phyloP scores from a whole-genome alignment of 2,329 filamentous ascomycete species.

The Thelonectria discophora region DNA sequence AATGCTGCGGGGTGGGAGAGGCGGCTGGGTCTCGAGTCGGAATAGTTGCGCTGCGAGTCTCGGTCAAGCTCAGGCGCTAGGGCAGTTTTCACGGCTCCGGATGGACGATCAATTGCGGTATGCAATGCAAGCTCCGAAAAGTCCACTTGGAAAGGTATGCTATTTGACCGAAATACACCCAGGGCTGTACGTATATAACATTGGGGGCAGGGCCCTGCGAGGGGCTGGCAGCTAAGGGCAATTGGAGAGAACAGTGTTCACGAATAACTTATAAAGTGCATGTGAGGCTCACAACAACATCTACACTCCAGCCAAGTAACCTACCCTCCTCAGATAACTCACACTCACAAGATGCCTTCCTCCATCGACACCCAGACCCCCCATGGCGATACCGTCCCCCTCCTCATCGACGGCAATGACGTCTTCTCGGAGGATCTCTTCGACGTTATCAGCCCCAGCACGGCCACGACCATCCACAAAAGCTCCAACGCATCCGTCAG shows the following conservation, averaged over 20 bases:
- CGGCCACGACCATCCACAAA: constrained; percentile 58
- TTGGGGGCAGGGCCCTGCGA: neutral
- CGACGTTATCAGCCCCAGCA: constrained; percentile 65
- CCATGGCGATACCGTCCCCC: constrained; percentile 44
- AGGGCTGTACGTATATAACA: neutral
- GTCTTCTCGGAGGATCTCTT: constrained; percentile 59
- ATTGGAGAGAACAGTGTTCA: neutral
- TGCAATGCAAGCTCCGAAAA: neutral
- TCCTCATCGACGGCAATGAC: constrained; percentile 57
- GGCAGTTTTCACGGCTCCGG: neutral
- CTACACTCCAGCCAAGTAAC: too few relatives aligned
- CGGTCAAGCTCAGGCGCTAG: neutral
- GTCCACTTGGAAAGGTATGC: neutral
- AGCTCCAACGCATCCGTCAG: constrained; percentile 62
- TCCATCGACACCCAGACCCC: neutral
- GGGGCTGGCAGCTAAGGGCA: neutral
- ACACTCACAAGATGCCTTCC: constrained; percentile 6
- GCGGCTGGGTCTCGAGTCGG: too few relatives aligned
- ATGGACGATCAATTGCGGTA: neutral
- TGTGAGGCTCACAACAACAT: neutral
- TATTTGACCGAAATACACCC: neutral
- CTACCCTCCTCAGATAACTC: neutral
- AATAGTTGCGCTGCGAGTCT: neutral
- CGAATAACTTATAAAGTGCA: too few relatives aligned
- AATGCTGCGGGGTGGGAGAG: neutral